Evolutionary conservation across 495 filamentous ascomycete genomes (phyloP).

Genomic region (Emericellopsis terricola): DNA sequence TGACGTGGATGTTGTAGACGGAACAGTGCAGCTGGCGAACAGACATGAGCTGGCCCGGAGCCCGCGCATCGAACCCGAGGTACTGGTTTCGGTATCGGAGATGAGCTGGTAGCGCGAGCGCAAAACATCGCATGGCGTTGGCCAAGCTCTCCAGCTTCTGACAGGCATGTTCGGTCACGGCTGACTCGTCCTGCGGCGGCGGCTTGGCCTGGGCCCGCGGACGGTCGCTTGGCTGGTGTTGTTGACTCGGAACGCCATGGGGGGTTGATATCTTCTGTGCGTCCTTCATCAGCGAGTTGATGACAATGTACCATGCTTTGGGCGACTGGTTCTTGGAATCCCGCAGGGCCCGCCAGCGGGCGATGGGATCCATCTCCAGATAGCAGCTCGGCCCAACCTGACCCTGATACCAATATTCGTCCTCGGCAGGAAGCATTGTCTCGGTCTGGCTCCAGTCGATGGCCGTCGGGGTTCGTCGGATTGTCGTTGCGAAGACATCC

Average conservation of each 20-base stretch:
- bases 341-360: conserved; percentile 13
- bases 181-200: conserved; percentile 1
- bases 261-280: conserved; percentile 9
- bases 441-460: conserved; percentile 14
- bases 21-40: conserved; percentile 5
- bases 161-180: no score
- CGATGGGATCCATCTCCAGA: conserved; percentile 8
- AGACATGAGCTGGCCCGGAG: neutral
- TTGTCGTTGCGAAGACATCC: conserved; percentile 18
- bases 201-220: neutral
- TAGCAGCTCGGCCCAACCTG: conserved; percentile 11
- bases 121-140: conserved; percentile 10
- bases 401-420: conserved; percentile 14
- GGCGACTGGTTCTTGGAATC: conserved; percentile 13
- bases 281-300: conserved; percentile 14
- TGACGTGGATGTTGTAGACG: conserved; percentile 13
- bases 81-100: conserved; percentile 10
- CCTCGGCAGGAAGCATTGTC: conserved; percentile 10
- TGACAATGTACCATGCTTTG: conserved; percentile 21
- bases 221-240: neutral
- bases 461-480: conserved; percentile 13
- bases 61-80: conserved; percentile 7
- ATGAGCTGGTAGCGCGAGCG: conserved; percentile 6
- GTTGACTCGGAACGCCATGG: neutral
- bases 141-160: conserved; percentile 6